phyloP scores from a whole-genome alignment of 768 basidiomycete species.

The Sporobolomyces phaffii region DNA sequence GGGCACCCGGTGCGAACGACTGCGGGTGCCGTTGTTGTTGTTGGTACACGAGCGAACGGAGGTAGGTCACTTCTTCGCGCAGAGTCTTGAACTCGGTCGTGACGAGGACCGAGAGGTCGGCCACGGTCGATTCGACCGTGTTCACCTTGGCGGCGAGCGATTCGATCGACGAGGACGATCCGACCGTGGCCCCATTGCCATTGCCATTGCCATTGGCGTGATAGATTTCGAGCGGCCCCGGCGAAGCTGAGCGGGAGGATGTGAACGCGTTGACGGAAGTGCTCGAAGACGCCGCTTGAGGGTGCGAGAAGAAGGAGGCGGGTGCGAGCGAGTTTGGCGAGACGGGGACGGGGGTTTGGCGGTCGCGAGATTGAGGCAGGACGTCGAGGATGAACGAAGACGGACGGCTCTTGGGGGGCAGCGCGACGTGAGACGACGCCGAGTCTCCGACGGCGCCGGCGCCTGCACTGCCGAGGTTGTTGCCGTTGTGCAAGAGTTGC shows the following conservation, averaged over 20 bases:
- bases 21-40: constrained; percentile 7
- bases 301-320: constrained; percentile 12
- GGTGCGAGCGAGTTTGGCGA: constrained; percentile 27
- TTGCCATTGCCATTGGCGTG: not conserved
- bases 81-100: constrained; percentile 16
- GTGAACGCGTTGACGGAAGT: constrained; percentile 10
- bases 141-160: constrained; percentile 49
- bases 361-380: constrained; percentile 23
- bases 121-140: constrained; percentile 27
- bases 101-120: constrained; percentile 22
- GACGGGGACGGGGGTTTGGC: constrained; percentile 4
- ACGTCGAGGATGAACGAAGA: constrained; percentile 37
- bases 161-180: not conserved
- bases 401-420: constrained; percentile 25
- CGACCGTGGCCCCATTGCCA: no score
- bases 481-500: not conserved
- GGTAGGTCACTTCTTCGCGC: constrained; percentile 56
- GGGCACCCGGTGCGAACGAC: not conserved
- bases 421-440: no score
- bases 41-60: constrained; percentile 25
- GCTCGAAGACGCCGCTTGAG: not conserved
- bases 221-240: constrained; percentile 13
- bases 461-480: not conserved
- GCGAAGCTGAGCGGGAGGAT: constrained; percentile 22
- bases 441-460: constrained; percentile 13